Evolutionary conservation across 2,329 filamentous ascomycete species (phyloP), one percentile per base, ranked within the genome.

Genomic region (Xylaria sp.): DNA sequence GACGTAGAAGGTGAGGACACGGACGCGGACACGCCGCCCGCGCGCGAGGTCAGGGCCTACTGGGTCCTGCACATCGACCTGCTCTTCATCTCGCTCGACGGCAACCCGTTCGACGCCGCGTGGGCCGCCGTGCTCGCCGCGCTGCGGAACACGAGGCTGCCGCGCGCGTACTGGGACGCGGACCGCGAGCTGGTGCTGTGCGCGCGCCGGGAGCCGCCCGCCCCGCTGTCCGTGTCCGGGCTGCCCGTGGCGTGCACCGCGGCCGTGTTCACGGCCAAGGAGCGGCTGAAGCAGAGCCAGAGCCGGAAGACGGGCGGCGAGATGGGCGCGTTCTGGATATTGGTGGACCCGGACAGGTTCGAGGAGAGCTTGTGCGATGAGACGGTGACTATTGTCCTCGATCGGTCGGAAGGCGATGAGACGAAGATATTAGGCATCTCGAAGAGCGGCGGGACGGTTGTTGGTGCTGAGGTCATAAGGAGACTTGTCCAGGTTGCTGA

Each of bases 1-100:
- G 74, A 73, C 6, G 73, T 73, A n/a, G 65, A 67, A 4, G 68
- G 64, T 19, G 38, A 46, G 3, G 66, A 73, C 11, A 60, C 64
- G 10, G 71, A 72, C 5, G 66, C 67, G 0, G 66, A 67, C 1
- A 68, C 70, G 19, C 75, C 67, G 0, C 67, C 67, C 1, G 69
- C 70, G 19, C 75, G 75, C 35, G 74, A 77, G 60, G 77, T 94
- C 10, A 94, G 91, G 74, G 95, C 90, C 0, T 98, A 96, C 76
- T 99, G 94, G 95, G 89, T 91, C 9, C 86, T 99, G 19, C 97
- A 97, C 76, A 91, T 99, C 67, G 94, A 98, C 73, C 83, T 97
- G n/a, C 85, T 97, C 72, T 95, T 97, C 78, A 89, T 99, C 68
- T 96, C 92, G 0, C 87, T 97, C 51, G 93, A 97, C 66, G 94